These are phyloP conservation scores for Fistulinella prunicolor DNA, from an alignment of 768 basidiomycete species.

Conservation along the genomic window DNA sequence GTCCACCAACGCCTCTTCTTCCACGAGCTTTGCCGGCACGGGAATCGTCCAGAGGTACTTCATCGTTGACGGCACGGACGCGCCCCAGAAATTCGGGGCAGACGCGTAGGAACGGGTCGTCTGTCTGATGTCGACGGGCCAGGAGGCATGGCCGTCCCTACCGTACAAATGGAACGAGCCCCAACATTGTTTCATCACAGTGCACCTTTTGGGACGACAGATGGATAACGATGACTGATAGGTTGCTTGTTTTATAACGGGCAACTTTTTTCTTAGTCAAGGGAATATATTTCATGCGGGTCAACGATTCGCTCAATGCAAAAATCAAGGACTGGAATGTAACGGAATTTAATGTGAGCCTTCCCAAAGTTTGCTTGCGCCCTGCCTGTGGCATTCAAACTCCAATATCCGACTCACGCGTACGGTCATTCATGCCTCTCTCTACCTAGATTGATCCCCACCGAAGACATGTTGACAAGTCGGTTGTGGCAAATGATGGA, in stretches of 20 bases:
- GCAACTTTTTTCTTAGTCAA: no score
- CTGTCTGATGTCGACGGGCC: slow-evolving; percentile 97
- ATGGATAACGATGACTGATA: no score
- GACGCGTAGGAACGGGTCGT: slow-evolving; percentile 98
- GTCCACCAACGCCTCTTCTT: slow-evolving; percentile 6
- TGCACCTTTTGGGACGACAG: slow-evolving; percentile 34
- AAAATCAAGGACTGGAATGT: slow-evolving; percentile 98
- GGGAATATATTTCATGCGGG: slow-evolving; percentile 93
- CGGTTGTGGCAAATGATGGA: slow-evolving; percentile 87
- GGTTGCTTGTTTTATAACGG: no score
- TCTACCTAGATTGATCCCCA: slow-evolving; percentile 86
- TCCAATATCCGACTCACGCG: no score
- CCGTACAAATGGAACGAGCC: slow-evolving; percentile 98
- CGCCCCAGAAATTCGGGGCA: slow-evolving; percentile 84
- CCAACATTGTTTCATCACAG: slow-evolving; percentile 91
- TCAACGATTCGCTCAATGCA: slow-evolving; percentile 83
- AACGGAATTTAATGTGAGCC: slow-evolving; percentile 77
- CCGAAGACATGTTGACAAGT: slow-evolving; percentile 90
- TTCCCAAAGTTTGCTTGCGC: no score
- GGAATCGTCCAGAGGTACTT: slow-evolving; percentile 61
- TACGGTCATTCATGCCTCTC: no score
- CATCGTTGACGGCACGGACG: slow-evolving; percentile 90
- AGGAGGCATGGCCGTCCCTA: slow-evolving; percentile 96
- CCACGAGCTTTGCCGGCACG: slow-evolving; percentile 17
- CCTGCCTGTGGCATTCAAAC: no score